Conservation (phyloP, 306 rosid species). For the Carpinus viminea region DNA sequence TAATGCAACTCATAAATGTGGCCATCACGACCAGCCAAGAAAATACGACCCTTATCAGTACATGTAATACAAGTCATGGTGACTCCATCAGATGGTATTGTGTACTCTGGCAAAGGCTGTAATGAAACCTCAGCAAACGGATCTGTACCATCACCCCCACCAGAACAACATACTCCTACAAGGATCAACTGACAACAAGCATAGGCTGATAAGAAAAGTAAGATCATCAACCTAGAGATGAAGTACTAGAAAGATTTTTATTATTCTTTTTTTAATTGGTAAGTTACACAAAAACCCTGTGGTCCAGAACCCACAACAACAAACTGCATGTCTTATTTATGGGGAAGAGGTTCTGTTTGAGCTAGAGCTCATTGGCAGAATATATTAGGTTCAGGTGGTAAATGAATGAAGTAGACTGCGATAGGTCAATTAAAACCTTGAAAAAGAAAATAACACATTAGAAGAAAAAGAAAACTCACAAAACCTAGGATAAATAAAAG, state of each 20-base stretch:
- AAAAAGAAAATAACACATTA: background rate
- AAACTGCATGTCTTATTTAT: background rate
- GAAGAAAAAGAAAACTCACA: background rate
- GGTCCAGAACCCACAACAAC: background rate
- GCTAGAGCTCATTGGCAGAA: conserved; percentile 5
- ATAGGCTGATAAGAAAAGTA: conserved; percentile 36
- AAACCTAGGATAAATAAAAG: background rate
- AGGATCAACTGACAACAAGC: conserved; percentile 70
- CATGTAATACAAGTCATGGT: conserved; percentile 88
- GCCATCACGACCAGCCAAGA: conserved; percentile 95
- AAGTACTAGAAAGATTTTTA: conserved; percentile 13
- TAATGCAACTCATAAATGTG: conserved; percentile 91
- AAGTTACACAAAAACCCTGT: background rate
- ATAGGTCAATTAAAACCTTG: background rate
- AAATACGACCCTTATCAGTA: conserved; percentile 88
- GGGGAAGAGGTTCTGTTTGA: background rate
- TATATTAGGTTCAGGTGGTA: background rate
- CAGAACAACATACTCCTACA: conserved; percentile 92
- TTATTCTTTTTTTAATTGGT: background rate
- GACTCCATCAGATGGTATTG: conserved; percentile 88
- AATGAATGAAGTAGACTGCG: background rate
- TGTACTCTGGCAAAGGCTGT: conserved; percentile 90
- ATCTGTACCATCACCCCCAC: conserved; percentile 81
- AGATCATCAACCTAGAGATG: conserved; percentile 14
- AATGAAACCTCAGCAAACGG: conserved; percentile 88